Evolutionary conservation across 2,329 filamentous ascomycete genomes (phyloP).

Genomic region (Aureobasidium zeae): DNA sequence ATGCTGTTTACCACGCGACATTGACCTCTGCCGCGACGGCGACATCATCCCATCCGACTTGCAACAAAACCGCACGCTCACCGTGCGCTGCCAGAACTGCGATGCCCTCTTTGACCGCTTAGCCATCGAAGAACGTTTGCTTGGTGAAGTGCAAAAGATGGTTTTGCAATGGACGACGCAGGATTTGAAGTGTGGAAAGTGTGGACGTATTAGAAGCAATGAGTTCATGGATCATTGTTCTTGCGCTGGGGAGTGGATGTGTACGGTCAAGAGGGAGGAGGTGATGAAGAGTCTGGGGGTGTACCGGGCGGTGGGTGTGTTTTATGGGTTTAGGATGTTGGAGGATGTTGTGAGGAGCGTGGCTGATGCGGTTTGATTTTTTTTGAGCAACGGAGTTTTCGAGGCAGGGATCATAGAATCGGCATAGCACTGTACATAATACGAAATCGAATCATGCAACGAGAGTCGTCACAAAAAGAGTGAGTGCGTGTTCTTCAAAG

Average conservation of each 20-base stretch:
- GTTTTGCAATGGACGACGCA: conserved; percentile 77
- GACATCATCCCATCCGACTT: conserved; percentile 53
- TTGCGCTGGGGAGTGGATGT: conserved; percentile 78
- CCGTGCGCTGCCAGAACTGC: conserved; percentile 59
- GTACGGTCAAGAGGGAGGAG: conserved; percentile 58
- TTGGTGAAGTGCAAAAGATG: conserved; percentile 65
- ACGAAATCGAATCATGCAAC: too few relatives aligned
- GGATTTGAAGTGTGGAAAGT: conserved; percentile 78
- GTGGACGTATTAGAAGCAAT: conserved; percentile 59
- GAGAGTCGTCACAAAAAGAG: too few relatives aligned
- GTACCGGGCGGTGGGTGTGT: conserved; percentile 63
- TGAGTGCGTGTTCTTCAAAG: too few relatives aligned
- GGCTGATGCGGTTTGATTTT: conserved; percentile 1
- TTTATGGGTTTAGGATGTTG: conserved; percentile 76
- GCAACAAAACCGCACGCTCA: conserved; percentile 16
- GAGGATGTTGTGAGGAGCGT: conserved; percentile 51
- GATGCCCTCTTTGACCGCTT: conserved; percentile 66
- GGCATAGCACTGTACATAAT: too few relatives aligned
- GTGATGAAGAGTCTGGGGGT: conserved; percentile 58
- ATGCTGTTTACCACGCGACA: conserved; percentile 79
- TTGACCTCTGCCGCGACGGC: conserved; percentile 87
- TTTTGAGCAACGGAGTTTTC: too few relatives aligned
- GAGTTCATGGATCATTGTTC: conserved; percentile 96
- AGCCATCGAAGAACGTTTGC: conserved; percentile 71
- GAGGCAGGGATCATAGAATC: too few relatives aligned